Evolutionary conservation across 352 stramenopile species (phyloP).

Genomic region (Globisporangium viniferum): DNA sequence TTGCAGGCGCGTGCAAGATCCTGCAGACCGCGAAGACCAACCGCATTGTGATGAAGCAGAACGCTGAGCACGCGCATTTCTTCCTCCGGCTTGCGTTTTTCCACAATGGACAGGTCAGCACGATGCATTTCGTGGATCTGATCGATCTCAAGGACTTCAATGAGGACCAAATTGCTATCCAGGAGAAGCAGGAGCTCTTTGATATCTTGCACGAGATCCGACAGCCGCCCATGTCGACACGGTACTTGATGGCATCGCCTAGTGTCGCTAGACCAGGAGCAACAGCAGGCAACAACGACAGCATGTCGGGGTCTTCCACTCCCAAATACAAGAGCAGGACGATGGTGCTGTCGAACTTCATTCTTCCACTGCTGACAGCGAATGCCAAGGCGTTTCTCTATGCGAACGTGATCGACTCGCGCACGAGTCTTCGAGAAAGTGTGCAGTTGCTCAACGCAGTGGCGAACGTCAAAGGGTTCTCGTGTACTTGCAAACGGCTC

Average conservation of each 20-base stretch:
- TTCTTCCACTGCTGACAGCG: slow-evolving; percentile 51
- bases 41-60: slow-evolving; percentile 67
- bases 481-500: slow-evolving; percentile 54
- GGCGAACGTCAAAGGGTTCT: slow-evolving; percentile 52
- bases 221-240: slow-evolving; percentile 18
- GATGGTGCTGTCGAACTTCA: slow-evolving; percentile 57
- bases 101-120: slow-evolving; percentile 55
- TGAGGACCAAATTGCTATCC: slow-evolving; percentile 34
- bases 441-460: slow-evolving; percentile 64
- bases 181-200: slow-evolving; percentile 63
- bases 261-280: background rate
- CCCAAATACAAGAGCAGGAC: slow-evolving; percentile 14
- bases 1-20: slow-evolving; percentile 44
- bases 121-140: slow-evolving; percentile 60
- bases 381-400: slow-evolving; percentile 69
- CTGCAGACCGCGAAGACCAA: slow-evolving; percentile 73
- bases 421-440: slow-evolving; percentile 55
- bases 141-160: slow-evolving; percentile 62
- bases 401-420: slow-evolving; percentile 67
- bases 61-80: slow-evolving; percentile 58
- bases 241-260: slow-evolving; percentile 5
- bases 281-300: background rate
- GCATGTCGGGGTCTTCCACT: background rate
- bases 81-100: slow-evolving; percentile 72
- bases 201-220: slow-evolving; percentile 51